Conservation (phyloP, 176 grass and related monocot species). For the Carex parvula region DNA sequence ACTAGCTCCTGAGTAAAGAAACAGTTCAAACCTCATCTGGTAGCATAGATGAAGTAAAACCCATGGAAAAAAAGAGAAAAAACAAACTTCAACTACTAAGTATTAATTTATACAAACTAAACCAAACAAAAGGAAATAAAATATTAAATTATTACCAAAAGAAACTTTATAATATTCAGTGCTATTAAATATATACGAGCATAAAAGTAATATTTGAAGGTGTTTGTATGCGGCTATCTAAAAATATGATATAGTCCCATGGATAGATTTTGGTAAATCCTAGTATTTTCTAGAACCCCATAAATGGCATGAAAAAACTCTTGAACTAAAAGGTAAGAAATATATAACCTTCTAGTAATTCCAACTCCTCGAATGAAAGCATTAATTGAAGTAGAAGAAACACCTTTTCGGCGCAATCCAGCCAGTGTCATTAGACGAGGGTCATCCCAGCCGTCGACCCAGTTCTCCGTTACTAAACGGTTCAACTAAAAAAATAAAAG, state of each 20-base stretch:
- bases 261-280: neutral
- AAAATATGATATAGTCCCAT: neutral
- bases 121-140: neutral
- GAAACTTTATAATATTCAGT: neutral
- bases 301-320: neutral
- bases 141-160: neutral
- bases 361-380: slow-evolving; percentile 88
- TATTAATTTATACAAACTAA: neutral
- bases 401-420: slow-evolving; percentile 77
- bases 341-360: slow-evolving; percentile 87
- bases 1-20: neutral
- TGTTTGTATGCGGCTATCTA: neutral
- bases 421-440: slow-evolving; percentile 90
- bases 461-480: slow-evolving; percentile 85
- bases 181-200: neutral
- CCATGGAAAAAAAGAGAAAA: neutral
- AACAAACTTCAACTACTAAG: neutral
- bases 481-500: slow-evolving; percentile 59
- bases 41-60: neutral
- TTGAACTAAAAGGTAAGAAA: neutral
- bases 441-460: slow-evolving; percentile 98
- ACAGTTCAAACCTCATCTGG: neutral
- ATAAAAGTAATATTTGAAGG: neutral
- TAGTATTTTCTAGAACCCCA: neutral
- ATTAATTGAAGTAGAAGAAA: slow-evolving; percentile 82